Conservation (phyloP, 257 asterid genomes). For the Scutellaria baicalensis region DNA sequence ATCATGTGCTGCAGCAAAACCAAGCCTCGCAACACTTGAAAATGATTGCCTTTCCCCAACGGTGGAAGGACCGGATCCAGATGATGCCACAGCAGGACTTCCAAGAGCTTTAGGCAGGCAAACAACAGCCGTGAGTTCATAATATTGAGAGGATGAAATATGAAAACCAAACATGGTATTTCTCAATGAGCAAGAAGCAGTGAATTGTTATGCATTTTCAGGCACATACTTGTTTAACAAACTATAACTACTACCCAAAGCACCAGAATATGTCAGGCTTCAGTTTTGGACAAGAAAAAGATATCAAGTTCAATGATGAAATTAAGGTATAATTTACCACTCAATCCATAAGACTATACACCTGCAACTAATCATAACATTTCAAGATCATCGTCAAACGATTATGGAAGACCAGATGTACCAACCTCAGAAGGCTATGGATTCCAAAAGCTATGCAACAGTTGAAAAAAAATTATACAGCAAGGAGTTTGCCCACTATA, state of each 20-base stretch:
- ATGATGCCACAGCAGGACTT: constrained; percentile 43
- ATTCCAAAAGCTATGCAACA: neutral
- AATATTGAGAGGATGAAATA: neutral
- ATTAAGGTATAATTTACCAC: neutral
- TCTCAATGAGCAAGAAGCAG: neutral
- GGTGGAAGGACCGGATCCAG: constrained; percentile 53
- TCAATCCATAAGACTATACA: neutral
- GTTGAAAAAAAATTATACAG: neutral
- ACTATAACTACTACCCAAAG: neutral
- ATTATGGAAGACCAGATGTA: neutral
- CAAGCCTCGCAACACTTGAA: constrained; percentile 83
- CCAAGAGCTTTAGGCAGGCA: constrained; percentile 57
- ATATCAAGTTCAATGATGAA: neutral
- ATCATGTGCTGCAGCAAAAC: constrained; percentile 91
- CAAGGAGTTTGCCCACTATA: neutral
- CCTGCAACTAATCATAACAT: neutral
- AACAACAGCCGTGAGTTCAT: constrained; percentile 15
- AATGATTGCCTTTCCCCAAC: constrained; percentile 52
- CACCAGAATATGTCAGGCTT: neutral
- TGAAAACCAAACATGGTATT: neutral
- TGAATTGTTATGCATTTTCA: neutral
- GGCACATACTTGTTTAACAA: neutral
- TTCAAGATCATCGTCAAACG: neutral
- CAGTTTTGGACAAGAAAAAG: neutral
- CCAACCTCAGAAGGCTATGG: neutral